These are phyloP conservation scores for Kwoniella sp. DNA, from an alignment of 768 basidiomycete species.

Conservation along the genomic window DNA sequence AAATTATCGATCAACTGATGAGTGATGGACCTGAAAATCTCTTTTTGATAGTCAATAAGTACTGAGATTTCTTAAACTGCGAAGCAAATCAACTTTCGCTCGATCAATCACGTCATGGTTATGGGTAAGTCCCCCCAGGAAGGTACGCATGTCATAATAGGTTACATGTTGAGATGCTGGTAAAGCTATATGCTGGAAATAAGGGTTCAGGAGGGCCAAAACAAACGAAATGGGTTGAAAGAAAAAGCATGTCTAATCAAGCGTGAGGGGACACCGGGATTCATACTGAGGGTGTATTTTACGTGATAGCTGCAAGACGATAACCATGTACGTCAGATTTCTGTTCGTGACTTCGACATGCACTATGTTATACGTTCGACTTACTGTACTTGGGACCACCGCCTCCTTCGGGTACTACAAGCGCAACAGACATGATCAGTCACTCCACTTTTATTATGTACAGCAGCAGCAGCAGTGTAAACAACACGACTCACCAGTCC, in stretches of 20 bases:
- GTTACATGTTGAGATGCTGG: conserved; percentile 9
- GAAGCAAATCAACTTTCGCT: too few relatives aligned
- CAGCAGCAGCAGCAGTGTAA: background rate
- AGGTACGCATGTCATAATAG: background rate
- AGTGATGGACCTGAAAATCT: background rate
- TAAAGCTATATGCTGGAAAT: conserved; percentile 2
- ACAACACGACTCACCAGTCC: conserved; percentile 59
- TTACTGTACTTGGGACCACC: conserved; percentile 95
- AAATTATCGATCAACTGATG: conserved; percentile 1
- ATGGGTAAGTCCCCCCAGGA: too few relatives aligned
- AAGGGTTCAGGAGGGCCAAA: too few relatives aligned
- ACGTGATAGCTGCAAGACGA: conserved; percentile 29
- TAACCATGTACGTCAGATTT: background rate
- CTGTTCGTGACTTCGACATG: too few relatives aligned
- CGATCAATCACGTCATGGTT: too few relatives aligned
- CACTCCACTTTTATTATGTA: background rate
- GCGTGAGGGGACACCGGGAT: background rate
- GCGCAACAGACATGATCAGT: conserved; percentile 2
- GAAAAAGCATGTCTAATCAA: background rate
- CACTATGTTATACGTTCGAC: conserved; percentile 41
- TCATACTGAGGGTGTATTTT: conserved; percentile 1
- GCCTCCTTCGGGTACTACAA: conserved; percentile 87
- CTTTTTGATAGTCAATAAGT: background rate
- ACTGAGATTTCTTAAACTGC: too few relatives aligned
- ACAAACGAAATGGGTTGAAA: background rate